Evolutionary conservation across 2,329 filamentous ascomycete species (phyloP).

Genomic region (Ascochyta viciae-villosae): DNA sequence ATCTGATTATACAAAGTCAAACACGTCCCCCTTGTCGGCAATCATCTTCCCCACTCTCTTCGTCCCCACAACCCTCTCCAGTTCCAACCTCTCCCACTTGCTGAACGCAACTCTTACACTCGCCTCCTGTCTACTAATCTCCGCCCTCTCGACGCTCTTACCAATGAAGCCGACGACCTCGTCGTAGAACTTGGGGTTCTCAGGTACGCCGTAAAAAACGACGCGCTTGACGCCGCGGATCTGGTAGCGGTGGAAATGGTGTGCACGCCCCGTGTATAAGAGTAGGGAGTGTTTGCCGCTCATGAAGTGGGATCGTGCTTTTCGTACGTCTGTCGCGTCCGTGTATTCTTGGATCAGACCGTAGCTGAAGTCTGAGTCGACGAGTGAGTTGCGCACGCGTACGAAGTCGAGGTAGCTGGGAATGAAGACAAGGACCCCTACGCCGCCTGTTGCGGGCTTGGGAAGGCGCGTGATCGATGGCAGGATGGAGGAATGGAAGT

Average conservation of each 20-base stretch:
- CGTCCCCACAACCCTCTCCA: constrained; percentile 87
- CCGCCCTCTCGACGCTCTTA: constrained; percentile 62
- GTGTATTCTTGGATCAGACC: constrained; percentile 91
- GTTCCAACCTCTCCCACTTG: constrained; percentile 85
- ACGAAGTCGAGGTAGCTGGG: constrained; percentile 96
- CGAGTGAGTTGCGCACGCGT: constrained; percentile 89
- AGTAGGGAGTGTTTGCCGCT: constrained; percentile 82
- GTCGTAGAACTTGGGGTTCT: constrained; percentile 82
- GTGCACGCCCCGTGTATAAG: constrained; percentile 92
- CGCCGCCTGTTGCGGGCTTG: constrained; percentile 61
- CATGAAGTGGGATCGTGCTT: constrained; percentile 86
- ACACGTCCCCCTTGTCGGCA: constrained; percentile 82
- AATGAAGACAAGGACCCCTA: constrained; percentile 84
- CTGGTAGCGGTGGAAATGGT: constrained; percentile 91
- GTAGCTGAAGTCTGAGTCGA: constrained; percentile 75
- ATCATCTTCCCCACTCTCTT: constrained; percentile 85
- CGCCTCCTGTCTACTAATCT: constrained; percentile 58
- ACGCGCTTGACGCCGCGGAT: constrained; percentile 82
- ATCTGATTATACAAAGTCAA: constrained; percentile 78
- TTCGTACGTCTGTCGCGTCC: constrained; percentile 76
- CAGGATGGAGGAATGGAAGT: constrained; percentile 83
- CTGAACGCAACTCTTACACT: constrained; percentile 73
- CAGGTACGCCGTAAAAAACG: constrained; percentile 89
- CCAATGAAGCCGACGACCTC: constrained; percentile 76
- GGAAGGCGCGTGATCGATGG: constrained; percentile 74